Base-by-base conservation (phyloP, 805 yeast genomes). In the Ogataea methylovora region DNA sequence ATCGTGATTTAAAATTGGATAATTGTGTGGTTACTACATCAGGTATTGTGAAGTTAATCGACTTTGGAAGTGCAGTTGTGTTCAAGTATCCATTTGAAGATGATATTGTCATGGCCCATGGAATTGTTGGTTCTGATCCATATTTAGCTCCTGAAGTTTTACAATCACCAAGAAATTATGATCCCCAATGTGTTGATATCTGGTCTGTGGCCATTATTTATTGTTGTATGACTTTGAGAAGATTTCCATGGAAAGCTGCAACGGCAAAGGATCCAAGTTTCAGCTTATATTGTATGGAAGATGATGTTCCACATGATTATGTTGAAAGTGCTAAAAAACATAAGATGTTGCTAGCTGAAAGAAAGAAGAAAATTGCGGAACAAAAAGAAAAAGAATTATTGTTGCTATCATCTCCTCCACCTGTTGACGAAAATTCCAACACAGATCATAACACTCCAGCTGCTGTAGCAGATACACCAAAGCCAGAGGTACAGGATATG, bases 181-280 rank as follows among this genome's bases (percentile, higher is more conserved):
- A 84, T 54, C 88, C 94, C 9, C 78, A 77, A 52, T 73, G 74
- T 24, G 87, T 81, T 20, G 94, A 84, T 58, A 70, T 84, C 22
- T 84, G 94, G 94, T 82, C 92, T 5, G 65, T 82, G 30, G 94
- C 85, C 15, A 84, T 84, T 24, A 84, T 84, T 19, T 84, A 79
- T 51, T 84, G 94, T 58, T 84, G 94, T 60, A 83, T 84, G 90
- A 80, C 85, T 44, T 63, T 84, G 40, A 79, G 83, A 58, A 70
- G 88, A 51, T 84, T 84, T 52, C 94, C 94, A 3, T 84, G 94
- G 94, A 84, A 83, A 54, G 83, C 79, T 2, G 94, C 94, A 10
- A 74, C 71, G 44, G 63, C 62, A 13, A 56, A 74, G 23, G 94
- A 84, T 55, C 78, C 79, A 42, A 79, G 86, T 46, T 84, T 76